These are phyloP conservation scores for Eucalyptus brandiana DNA, from an alignment of 345 rosid species.

Conservation along the genomic window DNA sequence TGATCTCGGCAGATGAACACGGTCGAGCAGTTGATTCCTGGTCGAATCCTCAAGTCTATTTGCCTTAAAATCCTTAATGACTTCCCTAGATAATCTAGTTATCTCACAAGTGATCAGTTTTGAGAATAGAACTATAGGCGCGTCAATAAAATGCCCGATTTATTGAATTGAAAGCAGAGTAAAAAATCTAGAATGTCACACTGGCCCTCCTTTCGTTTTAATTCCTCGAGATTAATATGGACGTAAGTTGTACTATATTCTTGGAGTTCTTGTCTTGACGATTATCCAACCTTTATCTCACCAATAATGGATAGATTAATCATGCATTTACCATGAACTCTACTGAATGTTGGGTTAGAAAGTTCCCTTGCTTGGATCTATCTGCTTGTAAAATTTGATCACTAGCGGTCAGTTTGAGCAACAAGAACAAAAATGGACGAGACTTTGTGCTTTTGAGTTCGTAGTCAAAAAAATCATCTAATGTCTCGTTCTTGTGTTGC, in stretches of 20 bases:
- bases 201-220: background rate
- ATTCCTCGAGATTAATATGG: background rate
- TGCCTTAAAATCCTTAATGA: no score
- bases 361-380: background rate
- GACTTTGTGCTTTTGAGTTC: background rate
- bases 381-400: background rate
- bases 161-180: no score
- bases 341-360: background rate
- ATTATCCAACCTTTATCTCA: background rate
- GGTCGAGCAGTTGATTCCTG: no score
- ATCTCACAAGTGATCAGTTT: no score
- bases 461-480: background rate
- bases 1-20: no score
- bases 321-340: background rate
- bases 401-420: background rate
- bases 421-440: background rate
- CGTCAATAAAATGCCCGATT: no score
- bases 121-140: no score
- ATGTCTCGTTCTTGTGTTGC: background rate
- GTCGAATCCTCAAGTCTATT: no score
- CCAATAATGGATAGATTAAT: background rate
- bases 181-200: no score
- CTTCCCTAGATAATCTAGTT: no score
- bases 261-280: background rate
- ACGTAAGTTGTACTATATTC: no score